A percentile compares a stretch with the other conserved stretches of the same genome.
Conservation (phyloP, 2,329 filamentous ascomycete species). For the Botrytis sinoallii region DNA sequence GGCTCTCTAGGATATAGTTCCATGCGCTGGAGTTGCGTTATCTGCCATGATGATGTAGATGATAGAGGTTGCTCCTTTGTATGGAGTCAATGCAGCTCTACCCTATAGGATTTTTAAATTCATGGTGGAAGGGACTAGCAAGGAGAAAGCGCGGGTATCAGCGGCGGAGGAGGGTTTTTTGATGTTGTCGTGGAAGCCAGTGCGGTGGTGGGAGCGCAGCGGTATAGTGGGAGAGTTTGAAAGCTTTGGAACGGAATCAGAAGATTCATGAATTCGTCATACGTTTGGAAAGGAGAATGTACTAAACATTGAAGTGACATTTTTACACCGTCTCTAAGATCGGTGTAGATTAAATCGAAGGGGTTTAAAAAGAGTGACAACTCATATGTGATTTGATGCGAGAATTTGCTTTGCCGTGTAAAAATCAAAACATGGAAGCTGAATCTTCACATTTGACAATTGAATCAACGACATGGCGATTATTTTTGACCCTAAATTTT, state of each 20-base stretch:
- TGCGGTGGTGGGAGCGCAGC: no score
- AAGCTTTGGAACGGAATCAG: no score
- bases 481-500: neutral
- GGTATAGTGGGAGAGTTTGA: neutral
- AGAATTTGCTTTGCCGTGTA: neutral
- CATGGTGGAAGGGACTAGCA: neutral
- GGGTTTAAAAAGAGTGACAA: accelerated
- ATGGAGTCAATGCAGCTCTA: neutral
- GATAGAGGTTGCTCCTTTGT: neutral
- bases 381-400: neutral
- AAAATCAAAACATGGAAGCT: neutral
- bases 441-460: neutral
- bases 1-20: neutral
- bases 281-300: neutral
- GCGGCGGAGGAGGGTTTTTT: neutral
- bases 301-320: neutral
- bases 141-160: neutral
- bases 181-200: neutral
- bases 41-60: neutral
- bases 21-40: neutral
- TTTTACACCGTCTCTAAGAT: neutral
- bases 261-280: no score
- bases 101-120: neutral
- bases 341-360: neutral
- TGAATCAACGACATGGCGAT: neutral